A percentile compares a stretch with the other conserved stretches of the same genome.
Evolutionary conservation across 2,329 filamentous ascomycete genomes (phyloP).

Genomic region (Phyllosticta capitalensis): DNA sequence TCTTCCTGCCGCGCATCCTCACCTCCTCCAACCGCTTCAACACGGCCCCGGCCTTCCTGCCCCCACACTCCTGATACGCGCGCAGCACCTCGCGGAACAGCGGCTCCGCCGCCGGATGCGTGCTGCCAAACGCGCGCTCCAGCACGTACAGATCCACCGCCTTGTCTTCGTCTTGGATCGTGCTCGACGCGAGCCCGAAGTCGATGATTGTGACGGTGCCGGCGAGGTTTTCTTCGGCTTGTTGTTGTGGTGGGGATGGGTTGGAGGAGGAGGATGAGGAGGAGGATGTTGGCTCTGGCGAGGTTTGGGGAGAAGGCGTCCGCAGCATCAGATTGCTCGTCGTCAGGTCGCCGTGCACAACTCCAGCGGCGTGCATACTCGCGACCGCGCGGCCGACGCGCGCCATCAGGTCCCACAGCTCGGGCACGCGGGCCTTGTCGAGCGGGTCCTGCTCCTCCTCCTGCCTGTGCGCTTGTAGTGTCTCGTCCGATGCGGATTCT

Average conservation of each 20-base stretch:
- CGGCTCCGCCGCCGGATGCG: slow-evolving; percentile 75
- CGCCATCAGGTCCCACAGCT: slow-evolving; percentile 54
- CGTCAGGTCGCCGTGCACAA: slow-evolving; percentile 91
- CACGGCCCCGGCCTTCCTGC: slow-evolving; percentile 64
- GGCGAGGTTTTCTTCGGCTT: slow-evolving; percentile 29
- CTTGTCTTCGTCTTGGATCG: slow-evolving; percentile 76
- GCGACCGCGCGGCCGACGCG: slow-evolving; percentile 64
- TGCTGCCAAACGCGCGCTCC: slow-evolving; percentile 88
- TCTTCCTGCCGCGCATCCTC: slow-evolving; percentile 85
- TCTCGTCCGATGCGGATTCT: not conserved
- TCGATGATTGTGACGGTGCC: slow-evolving; percentile 88
- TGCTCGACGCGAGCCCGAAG: slow-evolving; percentile 80
- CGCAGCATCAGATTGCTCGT: slow-evolving; percentile 93
- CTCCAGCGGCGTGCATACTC: slow-evolving; percentile 68
- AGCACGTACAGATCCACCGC: slow-evolving; percentile 95
- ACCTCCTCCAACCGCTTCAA: slow-evolving; percentile 84
- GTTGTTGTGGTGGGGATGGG: not conserved
- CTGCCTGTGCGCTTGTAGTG: not conserved
- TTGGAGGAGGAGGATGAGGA: not conserved
- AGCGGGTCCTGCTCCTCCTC: not conserved
- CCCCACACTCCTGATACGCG: slow-evolving; percentile 58
- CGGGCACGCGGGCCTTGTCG: slow-evolving; percentile 6
- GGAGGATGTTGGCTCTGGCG: not conserved
- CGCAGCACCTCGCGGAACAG: slow-evolving; percentile 65
- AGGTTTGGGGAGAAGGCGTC: slow-evolving; percentile 7